Base-by-base conservation (phyloP, 2,329 filamentous ascomycete genomes). In the Ophiosphaerella korrae region DNA sequence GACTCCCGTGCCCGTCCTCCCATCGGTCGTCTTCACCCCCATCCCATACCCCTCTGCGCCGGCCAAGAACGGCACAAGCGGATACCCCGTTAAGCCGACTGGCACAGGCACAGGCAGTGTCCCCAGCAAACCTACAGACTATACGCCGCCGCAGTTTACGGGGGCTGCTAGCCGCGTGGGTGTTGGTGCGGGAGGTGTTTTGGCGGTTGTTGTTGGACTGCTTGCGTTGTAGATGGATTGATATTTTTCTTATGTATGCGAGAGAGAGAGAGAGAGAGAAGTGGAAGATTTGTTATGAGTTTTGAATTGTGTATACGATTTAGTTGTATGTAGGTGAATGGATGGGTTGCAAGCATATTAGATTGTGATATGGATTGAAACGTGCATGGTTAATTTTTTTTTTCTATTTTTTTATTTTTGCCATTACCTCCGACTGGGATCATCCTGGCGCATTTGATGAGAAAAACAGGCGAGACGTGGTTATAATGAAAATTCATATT, bases 141-240 rank as follows among this genome's bases (percentile, higher is more conserved):
- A 34, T 32, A 14, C 45, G 29, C 45, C 45, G 14, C 18, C 42
- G 5, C 45, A 48, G 38, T 48, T 48, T 38, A 48, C 45, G 12
- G 45, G 45, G 12, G 45, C 38, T 3, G 45, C 45, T 4, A 31
- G 29, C 21, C 45, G 31, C 5, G 31, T 48, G 7, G 32, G 45
- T 14, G 45, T 16, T 36, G 45, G 45, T 23, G 37, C 42, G 31
- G 31, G 32, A 18, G 31, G 45, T 21, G 13, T 48, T 7, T 35
- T 48, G 18, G 45, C 29, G 7, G 21, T 42, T 16, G 45, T 31
- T 42, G 45, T 32, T 31, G 45, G 45, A 7, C 23, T 48, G 11
- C 35, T 48, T 23, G 45, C 26, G 5, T 42, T 48, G 45, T 48
- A 48, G 16, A 48, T 13, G n/a, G n/a, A n/a, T n/a, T n/a, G n/a